A percentile compares a stretch with the other conserved stretches of the same genome.
These are phyloP conservation scores for Centella asiatica DNA, from an alignment of 129 eudicot genomes.

Conservation along the genomic window DNA sequence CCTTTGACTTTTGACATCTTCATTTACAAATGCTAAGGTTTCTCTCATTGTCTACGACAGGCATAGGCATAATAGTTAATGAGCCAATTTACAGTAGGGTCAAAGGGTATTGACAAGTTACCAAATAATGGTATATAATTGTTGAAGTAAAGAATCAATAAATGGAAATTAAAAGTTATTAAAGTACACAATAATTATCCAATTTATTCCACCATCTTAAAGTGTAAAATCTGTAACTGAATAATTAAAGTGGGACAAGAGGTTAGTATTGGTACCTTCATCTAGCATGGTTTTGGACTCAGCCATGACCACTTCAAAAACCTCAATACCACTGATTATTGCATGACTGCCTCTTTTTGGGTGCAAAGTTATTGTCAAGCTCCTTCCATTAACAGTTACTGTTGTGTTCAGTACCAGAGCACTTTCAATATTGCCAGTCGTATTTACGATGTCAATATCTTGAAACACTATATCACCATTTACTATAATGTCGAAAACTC, in stretches of 20 bases:
- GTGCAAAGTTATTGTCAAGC: slow-evolving; percentile 56
- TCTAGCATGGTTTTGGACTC: slow-evolving; percentile 70
- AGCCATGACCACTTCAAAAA: slow-evolving; percentile 63
- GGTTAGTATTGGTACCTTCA: slow-evolving; percentile 46
- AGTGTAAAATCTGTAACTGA: neutral
- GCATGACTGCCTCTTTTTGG: slow-evolving; percentile 58
- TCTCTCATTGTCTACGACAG: too few relatives aligned
- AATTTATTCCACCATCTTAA: neutral
- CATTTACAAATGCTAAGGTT: too few relatives aligned
- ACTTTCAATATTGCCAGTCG: slow-evolving; percentile 61
- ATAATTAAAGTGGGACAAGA: neutral
- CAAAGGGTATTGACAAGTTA: too few relatives aligned
- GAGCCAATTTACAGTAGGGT: too few relatives aligned
- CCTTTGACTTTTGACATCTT: too few relatives aligned
- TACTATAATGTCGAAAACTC: slow-evolving; percentile 64
- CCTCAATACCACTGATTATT: slow-evolving; percentile 72
- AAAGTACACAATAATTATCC: too few relatives aligned
- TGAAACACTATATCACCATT: slow-evolving; percentile 59
- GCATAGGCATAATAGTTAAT: too few relatives aligned
- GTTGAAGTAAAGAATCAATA: too few relatives aligned
- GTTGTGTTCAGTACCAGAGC: slow-evolving; percentile 82
- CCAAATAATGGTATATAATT: too few relatives aligned
- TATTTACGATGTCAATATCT: slow-evolving; percentile 61
- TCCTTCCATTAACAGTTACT: slow-evolving; percentile 72
- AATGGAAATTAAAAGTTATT: too few relatives aligned